Conservation (phyloP, 768 basidiomycete species). For the Phanerochaete carnosa region DNA sequence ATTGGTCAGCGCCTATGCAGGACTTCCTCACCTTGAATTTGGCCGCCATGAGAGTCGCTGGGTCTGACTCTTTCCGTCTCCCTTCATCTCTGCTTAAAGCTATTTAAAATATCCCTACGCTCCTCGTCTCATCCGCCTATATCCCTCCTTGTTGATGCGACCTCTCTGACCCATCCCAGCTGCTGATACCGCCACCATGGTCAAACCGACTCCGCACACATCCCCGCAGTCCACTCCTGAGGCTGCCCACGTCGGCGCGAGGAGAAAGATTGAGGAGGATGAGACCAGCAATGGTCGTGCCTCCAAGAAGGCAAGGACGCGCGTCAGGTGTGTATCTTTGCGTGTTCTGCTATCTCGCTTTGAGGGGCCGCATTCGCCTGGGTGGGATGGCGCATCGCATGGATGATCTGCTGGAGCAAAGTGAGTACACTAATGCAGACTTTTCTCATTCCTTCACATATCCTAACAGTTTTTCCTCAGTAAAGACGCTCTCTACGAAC, state of each 20-base stretch:
- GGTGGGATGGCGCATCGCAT: background rate
- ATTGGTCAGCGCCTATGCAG: background rate
- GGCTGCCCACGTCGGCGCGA: slow-evolving; percentile 24
- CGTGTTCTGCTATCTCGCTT: background rate
- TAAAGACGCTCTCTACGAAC: background rate
- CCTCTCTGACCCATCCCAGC: background rate
- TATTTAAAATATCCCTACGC: background rate
- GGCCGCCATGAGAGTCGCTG: slow-evolving; percentile 6
- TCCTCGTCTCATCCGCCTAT: background rate
- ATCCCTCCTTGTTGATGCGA: background rate
- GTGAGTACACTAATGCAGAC: background rate
- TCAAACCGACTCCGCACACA: background rate
- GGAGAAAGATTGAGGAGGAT: slow-evolving; percentile 66
- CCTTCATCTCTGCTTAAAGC: background rate
- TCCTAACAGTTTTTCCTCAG: background rate
- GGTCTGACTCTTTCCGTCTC: slow-evolving; percentile 3
- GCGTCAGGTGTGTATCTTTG: slow-evolving; percentile 59
- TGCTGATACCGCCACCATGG: background rate
- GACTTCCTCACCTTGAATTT: slow-evolving; percentile 2
- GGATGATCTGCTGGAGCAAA: background rate
- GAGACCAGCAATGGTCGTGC: slow-evolving; percentile 33
- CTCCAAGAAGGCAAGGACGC: slow-evolving; percentile 63
- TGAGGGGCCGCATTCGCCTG: background rate
- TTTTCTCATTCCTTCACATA: background rate
- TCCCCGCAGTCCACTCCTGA: slow-evolving; percentile 22